Evolutionary conservation across 495 filamentous ascomycete species (phyloP).

Genomic region (Tuber calosporum): DNA sequence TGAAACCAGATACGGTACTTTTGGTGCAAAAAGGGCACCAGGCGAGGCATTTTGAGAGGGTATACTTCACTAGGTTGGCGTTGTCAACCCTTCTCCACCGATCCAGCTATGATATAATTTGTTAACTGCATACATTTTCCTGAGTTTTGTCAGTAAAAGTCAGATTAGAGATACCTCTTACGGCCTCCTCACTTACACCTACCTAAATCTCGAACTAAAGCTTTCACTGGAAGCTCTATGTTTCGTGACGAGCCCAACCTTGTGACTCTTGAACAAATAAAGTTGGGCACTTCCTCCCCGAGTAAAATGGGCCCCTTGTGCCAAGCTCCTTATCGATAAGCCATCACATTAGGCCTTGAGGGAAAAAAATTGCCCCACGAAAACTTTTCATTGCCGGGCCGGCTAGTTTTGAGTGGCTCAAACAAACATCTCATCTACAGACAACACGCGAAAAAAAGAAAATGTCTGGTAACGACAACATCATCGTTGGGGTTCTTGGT

Average conservation of each 20-base stretch:
- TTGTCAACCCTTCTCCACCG: neutral
- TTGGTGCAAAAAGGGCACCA: no score
- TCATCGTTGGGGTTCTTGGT: slow-evolving; percentile 30
- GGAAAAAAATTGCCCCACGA: slow-evolving; percentile 13
- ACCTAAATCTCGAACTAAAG: neutral
- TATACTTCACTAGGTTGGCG: neutral
- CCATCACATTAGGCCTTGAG: slow-evolving; percentile 8
- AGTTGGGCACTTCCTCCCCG: neutral
- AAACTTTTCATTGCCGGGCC: slow-evolving; percentile 12
- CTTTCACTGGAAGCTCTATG: neutral
- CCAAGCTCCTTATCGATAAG: slow-evolving; percentile 31
- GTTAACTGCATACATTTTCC: neutral
- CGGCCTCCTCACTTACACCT: neutral
- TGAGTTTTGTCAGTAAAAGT: neutral
- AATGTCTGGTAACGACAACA: slow-evolving; percentile 10
- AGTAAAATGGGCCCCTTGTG: neutral
- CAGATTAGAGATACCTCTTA: neutral
- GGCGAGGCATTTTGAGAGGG: no score
- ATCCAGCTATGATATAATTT: neutral
- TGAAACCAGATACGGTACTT: no score
- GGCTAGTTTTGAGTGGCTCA: neutral
- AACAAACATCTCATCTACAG: neutral
- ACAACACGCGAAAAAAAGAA: neutral
- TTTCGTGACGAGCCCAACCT: neutral
- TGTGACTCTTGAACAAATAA: neutral